A percentile compares a stretch with the other conserved stretches of the same genome.
Conservation (phyloP, 768 basidiomycete species). For the Boletellus ananas region DNA sequence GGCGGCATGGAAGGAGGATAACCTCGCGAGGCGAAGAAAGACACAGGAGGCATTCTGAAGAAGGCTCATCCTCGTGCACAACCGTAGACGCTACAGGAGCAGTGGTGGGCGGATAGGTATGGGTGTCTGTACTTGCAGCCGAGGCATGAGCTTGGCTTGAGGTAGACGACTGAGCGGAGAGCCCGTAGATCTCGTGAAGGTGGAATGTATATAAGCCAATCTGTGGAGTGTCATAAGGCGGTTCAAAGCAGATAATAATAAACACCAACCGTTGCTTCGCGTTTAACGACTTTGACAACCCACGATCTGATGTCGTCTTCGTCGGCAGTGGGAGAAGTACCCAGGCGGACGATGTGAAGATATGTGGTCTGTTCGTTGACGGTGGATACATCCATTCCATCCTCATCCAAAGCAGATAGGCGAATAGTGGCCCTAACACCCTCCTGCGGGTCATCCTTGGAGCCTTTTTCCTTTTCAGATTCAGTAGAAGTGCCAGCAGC, state of each 20-base stretch:
- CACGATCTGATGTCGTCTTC: slow-evolving; percentile 69
- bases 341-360: slow-evolving; percentile 76
- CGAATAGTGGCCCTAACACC: slow-evolving; percentile 79
- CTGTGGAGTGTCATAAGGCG: slow-evolving; percentile 32
- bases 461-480: slow-evolving; percentile 40
- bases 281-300: slow-evolving; percentile 90
- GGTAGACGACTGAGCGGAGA: slow-evolving; percentile 55
- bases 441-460: slow-evolving; percentile 47
- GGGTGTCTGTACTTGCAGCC: slow-evolving; percentile 34
- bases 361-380: slow-evolving; percentile 89
- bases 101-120: slow-evolving; percentile 46
- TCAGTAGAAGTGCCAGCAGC: slow-evolving; percentile 31
- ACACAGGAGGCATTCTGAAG: slow-evolving; percentile 89
- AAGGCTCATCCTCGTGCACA: slow-evolving; percentile 61
- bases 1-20: slow-evolving; percentile 87
- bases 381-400: slow-evolving; percentile 60
- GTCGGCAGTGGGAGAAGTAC: slow-evolving; percentile 37
- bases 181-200: slow-evolving; percentile 91
- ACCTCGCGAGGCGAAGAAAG: slow-evolving; percentile 87
- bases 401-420: slow-evolving; percentile 76
- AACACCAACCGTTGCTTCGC: slow-evolving; percentile 72
- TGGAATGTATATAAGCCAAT: slow-evolving; percentile 95
- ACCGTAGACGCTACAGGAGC: slow-evolving; percentile 18
- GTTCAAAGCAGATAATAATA: neutral
- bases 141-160: slow-evolving; percentile 35